Evolutionary conservation across 1,284 basidiomycete species (phyloP).

Genomic region (Exobasidium rhododendri): DNA sequence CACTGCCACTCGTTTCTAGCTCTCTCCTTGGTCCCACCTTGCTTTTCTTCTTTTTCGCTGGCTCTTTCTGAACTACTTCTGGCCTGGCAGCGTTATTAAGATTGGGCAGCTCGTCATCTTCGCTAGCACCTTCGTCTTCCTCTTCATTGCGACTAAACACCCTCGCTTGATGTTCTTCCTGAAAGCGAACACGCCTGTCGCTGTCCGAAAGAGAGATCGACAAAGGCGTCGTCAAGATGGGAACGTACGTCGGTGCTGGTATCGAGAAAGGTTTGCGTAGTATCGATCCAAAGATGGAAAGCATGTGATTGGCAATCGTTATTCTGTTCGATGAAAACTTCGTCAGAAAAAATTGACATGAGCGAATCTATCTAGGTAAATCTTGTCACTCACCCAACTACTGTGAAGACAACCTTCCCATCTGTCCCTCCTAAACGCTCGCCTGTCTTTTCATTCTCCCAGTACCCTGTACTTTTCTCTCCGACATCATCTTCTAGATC

Average conservation of each 20-base stretch:
- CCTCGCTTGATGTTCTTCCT: slow-evolving; percentile 18
- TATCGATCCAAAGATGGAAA: slow-evolving; percentile 86
- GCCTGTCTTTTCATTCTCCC: slow-evolving; percentile 73
- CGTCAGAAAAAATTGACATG: neutral
- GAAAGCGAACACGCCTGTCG: slow-evolving; percentile 18
- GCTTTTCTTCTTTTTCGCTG: slow-evolving; percentile 1
- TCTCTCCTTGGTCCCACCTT: slow-evolving; percentile 1
- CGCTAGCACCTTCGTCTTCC: neutral
- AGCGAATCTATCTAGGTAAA: slow-evolving; percentile 57
- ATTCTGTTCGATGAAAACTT: slow-evolving; percentile 52
- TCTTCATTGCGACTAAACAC: neutral
- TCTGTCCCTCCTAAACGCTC: slow-evolving; percentile 69
- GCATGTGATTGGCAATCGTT: slow-evolving; percentile 90
- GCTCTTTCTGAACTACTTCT: neutral
- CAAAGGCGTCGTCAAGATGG: neutral
- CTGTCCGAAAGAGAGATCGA: neutral
- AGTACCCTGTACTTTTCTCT: slow-evolving; percentile 63
- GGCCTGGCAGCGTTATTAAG: neutral
- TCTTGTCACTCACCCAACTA: slow-evolving; percentile 52
- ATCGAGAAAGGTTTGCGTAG: slow-evolving; percentile 76
- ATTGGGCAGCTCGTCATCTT: neutral
- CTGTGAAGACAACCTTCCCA: slow-evolving; percentile 76
- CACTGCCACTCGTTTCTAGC: slow-evolving; percentile 7
- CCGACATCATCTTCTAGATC: slow-evolving; percentile 16
- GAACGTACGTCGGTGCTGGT: slow-evolving; percentile 19